A percentile compares a stretch with the other conserved stretches of the same genome.
These are phyloP conservation scores for Pythium periplocum DNA, from an alignment of 352 stramenopile genomes.

Conservation along the genomic window DNA sequence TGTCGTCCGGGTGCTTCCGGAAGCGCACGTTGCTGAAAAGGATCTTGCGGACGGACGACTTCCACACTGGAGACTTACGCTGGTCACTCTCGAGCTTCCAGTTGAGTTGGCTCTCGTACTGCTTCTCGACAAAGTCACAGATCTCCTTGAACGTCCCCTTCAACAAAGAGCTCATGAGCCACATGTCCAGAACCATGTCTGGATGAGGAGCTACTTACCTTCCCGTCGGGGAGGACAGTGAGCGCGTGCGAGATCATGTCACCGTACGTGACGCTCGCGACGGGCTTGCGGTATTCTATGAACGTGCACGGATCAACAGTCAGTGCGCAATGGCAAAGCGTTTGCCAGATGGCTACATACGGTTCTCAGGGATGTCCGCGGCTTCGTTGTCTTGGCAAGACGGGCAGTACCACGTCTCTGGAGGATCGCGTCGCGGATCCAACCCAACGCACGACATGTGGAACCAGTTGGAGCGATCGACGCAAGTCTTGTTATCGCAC, in stretches of 20 bases:
- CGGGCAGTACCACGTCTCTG: conserved; percentile 75
- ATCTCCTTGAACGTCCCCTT: conserved; percentile 87
- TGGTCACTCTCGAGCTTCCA: conserved; percentile 89
- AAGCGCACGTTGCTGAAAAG: conserved; percentile 86
- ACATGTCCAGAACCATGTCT: background rate
- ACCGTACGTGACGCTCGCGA: conserved; percentile 77
- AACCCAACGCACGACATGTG: conserved; percentile 74
- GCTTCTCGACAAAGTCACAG: conserved; percentile 81
- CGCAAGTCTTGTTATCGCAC: conserved; percentile 76
- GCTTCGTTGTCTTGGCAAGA: conserved; percentile 47
- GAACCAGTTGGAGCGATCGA: conserved; percentile 80
- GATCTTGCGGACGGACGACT: conserved; percentile 88
- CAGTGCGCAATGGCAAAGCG: background rate
- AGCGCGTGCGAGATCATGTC: conserved; percentile 89
- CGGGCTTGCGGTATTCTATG: conserved; percentile 73
- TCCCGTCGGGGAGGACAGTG: conserved; percentile 46
- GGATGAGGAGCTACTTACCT: conserved; percentile 46
- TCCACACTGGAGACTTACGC: conserved; percentile 85
- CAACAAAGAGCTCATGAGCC: background rate
- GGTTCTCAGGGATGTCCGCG: conserved; percentile 61
- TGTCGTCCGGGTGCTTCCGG: conserved; percentile 63
- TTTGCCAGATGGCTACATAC: conserved; percentile 23
- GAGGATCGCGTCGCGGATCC: conserved; percentile 37
- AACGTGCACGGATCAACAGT: background rate
- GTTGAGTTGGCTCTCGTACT: conserved; percentile 86